Evolutionary conservation across 1,139 yeast species (phyloP).

Genomic region (Kodamaea suecica): DNA sequence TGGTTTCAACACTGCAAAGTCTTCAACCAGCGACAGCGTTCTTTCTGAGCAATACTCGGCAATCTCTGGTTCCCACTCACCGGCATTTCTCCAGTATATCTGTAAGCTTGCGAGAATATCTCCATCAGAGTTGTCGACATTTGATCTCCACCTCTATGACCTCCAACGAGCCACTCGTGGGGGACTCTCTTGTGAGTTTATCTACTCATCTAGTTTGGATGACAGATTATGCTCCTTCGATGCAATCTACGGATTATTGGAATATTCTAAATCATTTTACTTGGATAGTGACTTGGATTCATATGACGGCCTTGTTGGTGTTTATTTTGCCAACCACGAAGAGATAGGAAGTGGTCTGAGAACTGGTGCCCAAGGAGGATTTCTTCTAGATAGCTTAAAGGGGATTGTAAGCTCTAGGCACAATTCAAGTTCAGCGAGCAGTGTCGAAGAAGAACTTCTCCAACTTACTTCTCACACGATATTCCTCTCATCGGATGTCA

Average conservation of each 20-base stretch:
- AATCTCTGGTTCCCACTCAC: constrained; percentile 35
- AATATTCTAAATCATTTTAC: constrained; percentile 19
- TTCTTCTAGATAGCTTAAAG: constrained; percentile 18
- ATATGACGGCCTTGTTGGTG: constrained; percentile 33
- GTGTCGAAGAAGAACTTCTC: constrained; percentile 6
- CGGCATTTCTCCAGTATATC: constrained; percentile 34
- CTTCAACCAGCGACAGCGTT: constrained; percentile 5
- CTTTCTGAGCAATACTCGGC: constrained; percentile 26
- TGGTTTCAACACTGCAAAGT: constrained; percentile 25
- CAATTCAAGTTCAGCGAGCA: neutral
- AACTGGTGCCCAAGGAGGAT: constrained; percentile 41
- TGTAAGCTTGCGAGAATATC: constrained; percentile 27
- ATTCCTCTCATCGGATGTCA: constrained; percentile 45
- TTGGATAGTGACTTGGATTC: constrained; percentile 16
- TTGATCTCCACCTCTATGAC: constrained; percentile 43
- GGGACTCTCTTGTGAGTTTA: constrained; percentile 38
- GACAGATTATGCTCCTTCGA: constrained; percentile 45
- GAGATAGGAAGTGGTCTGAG: constrained; percentile 44
- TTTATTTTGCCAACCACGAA: constrained; percentile 43
- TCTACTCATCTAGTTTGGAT: constrained; percentile 44
- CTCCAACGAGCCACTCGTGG: constrained; percentile 42
- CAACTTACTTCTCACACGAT: constrained; percentile 20
- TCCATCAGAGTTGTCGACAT: constrained; percentile 26
- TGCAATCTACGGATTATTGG: constrained; percentile 36
- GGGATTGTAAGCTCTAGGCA: constrained; percentile 11